Evolutionary conservation across 2,329 filamentous ascomycete species (phyloP).

Genomic region (Sporothrix humicola): DNA sequence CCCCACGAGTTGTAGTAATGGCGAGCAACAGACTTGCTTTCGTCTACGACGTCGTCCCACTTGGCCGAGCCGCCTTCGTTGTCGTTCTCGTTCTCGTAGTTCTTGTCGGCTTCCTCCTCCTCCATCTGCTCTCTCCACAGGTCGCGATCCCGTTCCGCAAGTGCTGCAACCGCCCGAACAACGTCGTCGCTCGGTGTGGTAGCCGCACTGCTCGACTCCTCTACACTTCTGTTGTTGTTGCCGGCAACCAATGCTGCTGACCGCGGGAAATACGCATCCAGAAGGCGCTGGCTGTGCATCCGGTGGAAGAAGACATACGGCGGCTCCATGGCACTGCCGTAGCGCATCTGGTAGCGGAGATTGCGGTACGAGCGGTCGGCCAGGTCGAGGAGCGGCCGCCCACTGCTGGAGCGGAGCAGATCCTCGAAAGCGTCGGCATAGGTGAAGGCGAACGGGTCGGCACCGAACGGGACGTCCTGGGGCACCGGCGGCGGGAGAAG

Average conservation of each 20-base stretch:
- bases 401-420: slow-evolving; percentile 56
- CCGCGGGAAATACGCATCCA: slow-evolving; percentile 45
- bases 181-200: slow-evolving; percentile 28
- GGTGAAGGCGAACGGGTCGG: slow-evolving; percentile 52
- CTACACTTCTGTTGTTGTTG: slow-evolving; percentile 36
- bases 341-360: slow-evolving; percentile 37
- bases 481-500: slow-evolving; percentile 56
- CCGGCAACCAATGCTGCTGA: slow-evolving; percentile 30
- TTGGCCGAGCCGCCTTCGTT: not conserved
- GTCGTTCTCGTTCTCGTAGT: slow-evolving; percentile 20
- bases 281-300: slow-evolving; percentile 46
- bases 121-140: slow-evolving; percentile 38
- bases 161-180: slow-evolving; percentile 31
- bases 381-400: slow-evolving; percentile 51
- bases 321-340: slow-evolving; percentile 46
- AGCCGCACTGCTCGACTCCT: not conserved
- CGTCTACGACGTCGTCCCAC: slow-evolving; percentile 6
- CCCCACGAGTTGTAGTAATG: not conserved
- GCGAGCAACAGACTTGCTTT: not conserved
- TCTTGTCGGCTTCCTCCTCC: slow-evolving; percentile 31
- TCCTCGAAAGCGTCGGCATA: slow-evolving; percentile 66
- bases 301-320: slow-evolving; percentile 51
- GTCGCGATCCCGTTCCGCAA: slow-evolving; percentile 31
- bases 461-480: slow-evolving; percentile 49
- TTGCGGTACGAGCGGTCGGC: slow-evolving; percentile 45